Conservation (phyloP, 2,329 filamentous ascomycete genomes). For the Pseudogymnoascus pannorum region DNA sequence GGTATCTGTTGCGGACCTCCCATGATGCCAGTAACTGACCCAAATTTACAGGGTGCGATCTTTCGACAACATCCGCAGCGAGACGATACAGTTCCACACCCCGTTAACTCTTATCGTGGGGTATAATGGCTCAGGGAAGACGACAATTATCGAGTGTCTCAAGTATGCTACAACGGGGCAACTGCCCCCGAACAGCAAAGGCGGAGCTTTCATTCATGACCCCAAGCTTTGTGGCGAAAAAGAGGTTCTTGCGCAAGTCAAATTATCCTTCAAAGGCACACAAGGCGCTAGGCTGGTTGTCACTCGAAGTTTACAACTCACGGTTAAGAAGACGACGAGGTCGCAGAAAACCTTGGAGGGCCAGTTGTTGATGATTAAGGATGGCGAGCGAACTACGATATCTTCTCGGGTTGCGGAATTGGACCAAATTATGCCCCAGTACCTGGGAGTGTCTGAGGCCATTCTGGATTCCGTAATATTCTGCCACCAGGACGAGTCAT, state of each 20-base stretch:
- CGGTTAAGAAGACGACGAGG: conserved; percentile 71
- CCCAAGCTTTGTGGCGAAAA: conserved; percentile 87
- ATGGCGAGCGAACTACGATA: conserved; percentile 71
- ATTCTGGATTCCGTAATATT: conserved; percentile 95
- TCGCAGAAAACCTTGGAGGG: conserved; percentile 80
- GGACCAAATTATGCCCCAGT: conserved; percentile 74
- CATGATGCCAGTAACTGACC: not conserved
- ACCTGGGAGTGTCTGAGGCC: conserved; percentile 81
- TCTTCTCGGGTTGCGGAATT: conserved; percentile 77
- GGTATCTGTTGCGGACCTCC: not conserved
- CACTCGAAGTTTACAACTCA: conserved; percentile 77
- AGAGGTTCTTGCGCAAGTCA: conserved; percentile 85
- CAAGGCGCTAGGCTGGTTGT: conserved; percentile 74
- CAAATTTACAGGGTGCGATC: conserved; percentile 59
- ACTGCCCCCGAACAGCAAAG: conserved; percentile 81
- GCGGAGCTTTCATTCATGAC: conserved; percentile 92
- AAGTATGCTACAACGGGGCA: conserved; percentile 97
- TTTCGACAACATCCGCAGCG: conserved; percentile 66
- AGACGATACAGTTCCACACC: conserved; percentile 80
- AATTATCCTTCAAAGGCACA: conserved; percentile 75
- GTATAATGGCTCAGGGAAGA: conserved; percentile 96
- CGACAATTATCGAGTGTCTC: conserved; percentile 96
- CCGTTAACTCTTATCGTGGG: conserved; percentile 95
- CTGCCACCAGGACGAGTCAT: conserved; percentile 94
- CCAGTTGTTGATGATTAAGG: conserved; percentile 64